These are phyloP conservation scores for Dioszegia crocea DNA, from an alignment of 768 basidiomycete genomes.

Conservation along the genomic window DNA sequence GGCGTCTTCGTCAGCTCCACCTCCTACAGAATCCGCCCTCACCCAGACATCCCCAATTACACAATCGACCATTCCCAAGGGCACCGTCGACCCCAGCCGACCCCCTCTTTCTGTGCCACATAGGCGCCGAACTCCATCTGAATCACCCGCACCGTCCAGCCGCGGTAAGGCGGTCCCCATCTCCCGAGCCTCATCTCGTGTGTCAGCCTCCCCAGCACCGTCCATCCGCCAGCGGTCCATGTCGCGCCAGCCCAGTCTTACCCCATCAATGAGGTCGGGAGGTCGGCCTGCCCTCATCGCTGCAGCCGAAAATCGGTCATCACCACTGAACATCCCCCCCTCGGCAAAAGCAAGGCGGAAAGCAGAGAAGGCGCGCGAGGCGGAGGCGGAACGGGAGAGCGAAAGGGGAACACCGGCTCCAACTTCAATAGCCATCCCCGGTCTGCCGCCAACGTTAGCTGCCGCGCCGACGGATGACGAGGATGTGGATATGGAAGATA, in stretches of 20 bases:
- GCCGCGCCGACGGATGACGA: background rate
- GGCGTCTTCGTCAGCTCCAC: too few species aligned
- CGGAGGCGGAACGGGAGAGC: background rate
- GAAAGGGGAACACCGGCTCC: background rate
- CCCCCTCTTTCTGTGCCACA: background rate
- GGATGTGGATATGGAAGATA: background rate
- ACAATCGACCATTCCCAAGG: too few species aligned
- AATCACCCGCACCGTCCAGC: background rate
- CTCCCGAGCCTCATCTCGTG: background rate
- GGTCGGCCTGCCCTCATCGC: conserved; percentile 2
- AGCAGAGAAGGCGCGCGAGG: background rate
- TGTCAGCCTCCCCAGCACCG: conserved; percentile 3
- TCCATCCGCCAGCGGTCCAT: background rate
- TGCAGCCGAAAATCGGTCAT: background rate
- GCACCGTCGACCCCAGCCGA: background rate
- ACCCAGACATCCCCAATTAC: too few species aligned
- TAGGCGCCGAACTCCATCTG: background rate
- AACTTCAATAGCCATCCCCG: background rate
- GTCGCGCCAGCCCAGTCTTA: conserved; percentile 3
- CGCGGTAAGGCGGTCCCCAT: background rate
- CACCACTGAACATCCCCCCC: background rate
- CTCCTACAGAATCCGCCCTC: too few species aligned
- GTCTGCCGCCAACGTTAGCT: background rate
- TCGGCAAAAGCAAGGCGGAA: background rate
- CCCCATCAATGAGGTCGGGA: background rate